phyloP scores from a whole-genome alignment of 345 rosid genomes.

The Durio zibethinus region DNA sequence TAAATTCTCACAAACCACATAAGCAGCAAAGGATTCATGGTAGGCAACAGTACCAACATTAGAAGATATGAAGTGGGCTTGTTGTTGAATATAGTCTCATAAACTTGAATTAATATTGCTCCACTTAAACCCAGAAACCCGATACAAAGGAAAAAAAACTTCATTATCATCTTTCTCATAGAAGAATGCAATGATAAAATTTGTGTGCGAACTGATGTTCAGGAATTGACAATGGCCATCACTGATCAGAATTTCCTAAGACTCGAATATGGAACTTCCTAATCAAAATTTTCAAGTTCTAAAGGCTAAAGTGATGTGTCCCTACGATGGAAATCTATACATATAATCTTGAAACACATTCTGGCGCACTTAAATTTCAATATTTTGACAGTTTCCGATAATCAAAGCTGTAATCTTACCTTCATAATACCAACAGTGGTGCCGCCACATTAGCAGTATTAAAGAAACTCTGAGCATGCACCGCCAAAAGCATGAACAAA shows the following conservation, averaged over 20 bases:
- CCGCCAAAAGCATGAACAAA: conserved; percentile 38
- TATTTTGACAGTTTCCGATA: not conserved
- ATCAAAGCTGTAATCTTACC: conserved; percentile 21
- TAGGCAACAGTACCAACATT: conserved; percentile 37
- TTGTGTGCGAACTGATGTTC: not conserved
- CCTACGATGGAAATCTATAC: no score
- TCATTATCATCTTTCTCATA: not conserved
- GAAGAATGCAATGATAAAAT: not conserved
- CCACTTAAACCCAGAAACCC: conserved; percentile 57
- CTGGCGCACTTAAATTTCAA: no score
- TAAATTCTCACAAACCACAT: conserved; percentile 50
- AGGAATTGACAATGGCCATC: not conserved
- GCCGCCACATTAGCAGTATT: conserved; percentile 53
- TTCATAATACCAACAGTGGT: conserved; percentile 48
- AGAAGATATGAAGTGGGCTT: conserved; percentile 38
- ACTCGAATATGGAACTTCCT: not conserved
- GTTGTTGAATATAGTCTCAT: conserved; percentile 35
- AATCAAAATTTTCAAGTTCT: not conserved
- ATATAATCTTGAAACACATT: no score
- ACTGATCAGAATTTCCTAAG: not conserved
- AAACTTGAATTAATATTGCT: conserved; percentile 50
- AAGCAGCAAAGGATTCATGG: conserved; percentile 32
- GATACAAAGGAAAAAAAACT: conserved; percentile 1
- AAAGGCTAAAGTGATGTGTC: no score
- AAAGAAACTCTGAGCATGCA: conserved; percentile 39